Conservation (phyloP, 495 filamentous ascomycete genomes). For the Hypoxylon fragiforme region DNA sequence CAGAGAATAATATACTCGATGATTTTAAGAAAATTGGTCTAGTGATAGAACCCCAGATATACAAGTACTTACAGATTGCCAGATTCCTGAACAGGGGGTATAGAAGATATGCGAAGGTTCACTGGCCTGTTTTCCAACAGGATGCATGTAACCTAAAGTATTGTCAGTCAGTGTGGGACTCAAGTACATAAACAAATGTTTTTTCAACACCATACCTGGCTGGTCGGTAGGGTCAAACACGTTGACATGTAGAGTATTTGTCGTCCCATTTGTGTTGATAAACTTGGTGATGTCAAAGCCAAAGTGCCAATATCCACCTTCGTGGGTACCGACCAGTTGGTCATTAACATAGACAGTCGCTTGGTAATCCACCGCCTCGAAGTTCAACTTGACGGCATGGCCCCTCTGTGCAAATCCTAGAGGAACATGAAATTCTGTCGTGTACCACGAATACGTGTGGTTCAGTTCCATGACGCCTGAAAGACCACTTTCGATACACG, state of each 20-base stretch:
- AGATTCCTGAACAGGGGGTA: constrained; percentile 69
- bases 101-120: constrained; percentile 68
- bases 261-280: constrained; percentile 42
- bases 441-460: constrained; percentile 61
- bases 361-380: constrained; percentile 70
- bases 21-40: too few species aligned
- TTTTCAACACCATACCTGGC: constrained; percentile 39
- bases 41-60: too few species aligned
- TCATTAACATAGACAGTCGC: constrained; percentile 68
- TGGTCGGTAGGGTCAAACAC: constrained; percentile 68
- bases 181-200: neutral
- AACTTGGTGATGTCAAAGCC: constrained; percentile 59
- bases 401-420: constrained; percentile 43
- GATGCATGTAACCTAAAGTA: constrained; percentile 51
- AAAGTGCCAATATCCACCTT: constrained; percentile 67
- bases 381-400: constrained; percentile 59
- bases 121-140: constrained; percentile 66
- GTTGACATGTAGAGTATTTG: constrained; percentile 64
- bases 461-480: constrained; percentile 56
- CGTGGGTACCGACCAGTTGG: constrained; percentile 54
- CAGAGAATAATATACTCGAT: too few species aligned
- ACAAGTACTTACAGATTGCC: constrained; percentile 54
- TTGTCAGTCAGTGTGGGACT: neutral
- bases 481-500: constrained; percentile 60
- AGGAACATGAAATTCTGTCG: constrained; percentile 60